Percentiles rank a stretch among this genome's conserved stretches.
These are phyloP conservation scores for Coemansia sp. DNA, from an alignment of 371 early-diverging fungal genomes.

Conservation along the genomic window DNA sequence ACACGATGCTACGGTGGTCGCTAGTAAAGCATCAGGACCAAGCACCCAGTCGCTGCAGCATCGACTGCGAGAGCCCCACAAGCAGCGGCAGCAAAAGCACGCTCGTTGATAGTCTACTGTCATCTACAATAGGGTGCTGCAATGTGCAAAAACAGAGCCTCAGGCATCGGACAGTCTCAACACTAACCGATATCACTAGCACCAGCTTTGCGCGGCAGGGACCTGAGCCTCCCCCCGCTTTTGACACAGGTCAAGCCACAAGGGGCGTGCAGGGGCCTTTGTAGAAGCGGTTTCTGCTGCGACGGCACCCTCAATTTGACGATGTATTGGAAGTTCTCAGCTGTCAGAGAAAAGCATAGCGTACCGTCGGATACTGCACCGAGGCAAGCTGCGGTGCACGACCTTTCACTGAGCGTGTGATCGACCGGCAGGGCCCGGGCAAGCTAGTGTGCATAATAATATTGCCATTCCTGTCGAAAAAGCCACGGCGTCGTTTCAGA, in stretches of 20 bases:
- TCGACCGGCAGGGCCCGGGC: background rate
- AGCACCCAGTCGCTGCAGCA: background rate
- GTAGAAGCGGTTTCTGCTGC: conserved; percentile 14
- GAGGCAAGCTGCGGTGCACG: conserved; percentile 27
- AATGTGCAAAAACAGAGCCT: background rate
- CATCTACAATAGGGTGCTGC: background rate
- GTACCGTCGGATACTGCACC: conserved; percentile 25
- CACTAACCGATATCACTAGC: background rate
- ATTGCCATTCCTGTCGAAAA: background rate
- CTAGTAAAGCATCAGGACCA: background rate
- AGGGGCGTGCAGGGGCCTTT: background rate
- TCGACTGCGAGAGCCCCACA: conserved; percentile 4
- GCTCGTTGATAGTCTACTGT: conserved; percentile 12
- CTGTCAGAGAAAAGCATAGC: conserved; percentile 16
- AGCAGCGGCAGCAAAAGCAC: conserved; percentile 27
- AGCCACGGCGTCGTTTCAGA: background rate
- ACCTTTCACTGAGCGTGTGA: conserved; percentile 28
- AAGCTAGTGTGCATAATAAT: background rate
- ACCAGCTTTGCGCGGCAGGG: conserved; percentile 1
- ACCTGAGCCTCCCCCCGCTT: background rate
- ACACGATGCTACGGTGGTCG: background rate
- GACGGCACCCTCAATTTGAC: conserved; percentile 17
- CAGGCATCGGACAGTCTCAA: background rate
- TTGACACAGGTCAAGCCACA: background rate
- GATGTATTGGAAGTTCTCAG: conserved; percentile 31